These are phyloP conservation scores for Trypanosoma congolense DNA, from an alignment of 208 protist genomes.

Conservation along the genomic window DNA sequence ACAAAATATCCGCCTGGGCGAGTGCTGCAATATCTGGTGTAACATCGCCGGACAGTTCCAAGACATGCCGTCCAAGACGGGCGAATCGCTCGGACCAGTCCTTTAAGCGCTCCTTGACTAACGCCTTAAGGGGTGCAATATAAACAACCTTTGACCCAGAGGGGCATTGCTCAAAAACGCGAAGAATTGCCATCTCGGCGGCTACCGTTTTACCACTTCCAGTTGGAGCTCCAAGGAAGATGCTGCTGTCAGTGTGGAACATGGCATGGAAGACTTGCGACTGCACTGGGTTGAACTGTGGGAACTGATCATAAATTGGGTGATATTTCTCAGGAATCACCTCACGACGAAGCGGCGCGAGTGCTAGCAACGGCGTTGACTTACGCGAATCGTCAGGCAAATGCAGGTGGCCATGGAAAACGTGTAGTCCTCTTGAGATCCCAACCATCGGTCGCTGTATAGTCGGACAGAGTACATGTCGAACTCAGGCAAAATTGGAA, in stretches of 20 bases:
- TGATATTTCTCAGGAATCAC: conserved; percentile 87
- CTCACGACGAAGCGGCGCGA: conserved; percentile 90
- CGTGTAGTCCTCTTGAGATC: conserved; percentile 79
- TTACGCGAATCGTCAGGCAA: conserved; percentile 92
- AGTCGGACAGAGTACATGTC: conserved; percentile 95
- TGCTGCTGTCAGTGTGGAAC: conserved; percentile 97
- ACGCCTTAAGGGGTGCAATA: conserved; percentile 99
- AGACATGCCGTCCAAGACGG: conserved; percentile 90
- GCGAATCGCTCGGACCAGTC: conserved; percentile 95
- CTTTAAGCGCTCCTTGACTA: conserved; percentile 98
- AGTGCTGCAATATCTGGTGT: conserved; percentile 92
- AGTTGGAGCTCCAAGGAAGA: conserved; percentile 98
- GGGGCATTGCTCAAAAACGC: conserved; percentile 87
- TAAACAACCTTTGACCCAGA: conserved; percentile 95
- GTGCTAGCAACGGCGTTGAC: conserved; percentile 94
- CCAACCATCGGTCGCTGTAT: conserved; percentile 94
- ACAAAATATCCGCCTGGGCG: conserved; percentile 94
- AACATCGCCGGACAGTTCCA: conserved; percentile 98
- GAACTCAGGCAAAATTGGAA: conserved; percentile 96
- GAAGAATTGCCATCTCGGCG: conserved; percentile 98
- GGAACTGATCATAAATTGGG: conserved; percentile 88
- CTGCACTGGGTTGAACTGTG: conserved; percentile 99
- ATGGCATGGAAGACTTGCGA: conserved; percentile 98
- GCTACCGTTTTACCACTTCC: conserved; percentile 98
- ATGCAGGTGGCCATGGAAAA: conserved; percentile 95